phyloP scores from a whole-genome alignment of 106 monocot species.

The Dendrobium nobile region DNA sequence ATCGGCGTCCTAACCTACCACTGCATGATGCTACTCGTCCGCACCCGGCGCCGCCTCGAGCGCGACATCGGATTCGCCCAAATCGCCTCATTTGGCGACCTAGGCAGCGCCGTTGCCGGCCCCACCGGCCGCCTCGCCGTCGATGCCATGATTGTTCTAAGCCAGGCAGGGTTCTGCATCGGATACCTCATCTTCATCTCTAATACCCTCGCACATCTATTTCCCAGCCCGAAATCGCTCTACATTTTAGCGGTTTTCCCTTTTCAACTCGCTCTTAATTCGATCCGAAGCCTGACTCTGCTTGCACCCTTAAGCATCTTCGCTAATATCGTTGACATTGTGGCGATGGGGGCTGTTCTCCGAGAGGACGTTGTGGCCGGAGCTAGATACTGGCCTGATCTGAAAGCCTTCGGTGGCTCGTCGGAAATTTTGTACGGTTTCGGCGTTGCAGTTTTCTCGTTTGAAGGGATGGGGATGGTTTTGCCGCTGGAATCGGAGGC shows the following conservation, averaged over 20 bases:
- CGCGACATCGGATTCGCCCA: conserved; percentile 15
- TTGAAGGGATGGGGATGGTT: conserved; percentile 63
- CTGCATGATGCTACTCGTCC: conserved; percentile 86
- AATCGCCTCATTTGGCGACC: conserved; percentile 47
- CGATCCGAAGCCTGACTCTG: conserved; percentile 45
- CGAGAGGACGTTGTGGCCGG: conserved; percentile 20
- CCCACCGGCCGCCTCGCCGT: conserved; percentile 38
- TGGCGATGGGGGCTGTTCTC: conserved; percentile 51
- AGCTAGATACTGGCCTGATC: background rate
- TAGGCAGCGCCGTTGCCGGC: conserved; percentile 44
- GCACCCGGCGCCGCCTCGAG: conserved; percentile 61
- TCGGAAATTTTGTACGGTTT: conserved; percentile 34
- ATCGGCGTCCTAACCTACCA: conserved; percentile 66
- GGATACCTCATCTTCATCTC: conserved; percentile 52
- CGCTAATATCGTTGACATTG: conserved; percentile 56
- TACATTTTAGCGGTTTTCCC: conserved; percentile 39
- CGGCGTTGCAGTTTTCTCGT: conserved; percentile 53
- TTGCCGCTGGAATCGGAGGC: conserved; percentile 49
- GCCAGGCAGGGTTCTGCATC: conserved; percentile 52
- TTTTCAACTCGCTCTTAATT: conserved; percentile 56
- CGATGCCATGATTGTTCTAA: conserved; percentile 52
- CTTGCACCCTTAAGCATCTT: conserved; percentile 62
- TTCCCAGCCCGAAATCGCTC: conserved; percentile 26
- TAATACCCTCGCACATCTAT: conserved; percentile 38
- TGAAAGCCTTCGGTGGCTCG: conserved; percentile 19